Conservation (phyloP, 805 yeast genomes). For the Starmerella bacillaris region DNA sequence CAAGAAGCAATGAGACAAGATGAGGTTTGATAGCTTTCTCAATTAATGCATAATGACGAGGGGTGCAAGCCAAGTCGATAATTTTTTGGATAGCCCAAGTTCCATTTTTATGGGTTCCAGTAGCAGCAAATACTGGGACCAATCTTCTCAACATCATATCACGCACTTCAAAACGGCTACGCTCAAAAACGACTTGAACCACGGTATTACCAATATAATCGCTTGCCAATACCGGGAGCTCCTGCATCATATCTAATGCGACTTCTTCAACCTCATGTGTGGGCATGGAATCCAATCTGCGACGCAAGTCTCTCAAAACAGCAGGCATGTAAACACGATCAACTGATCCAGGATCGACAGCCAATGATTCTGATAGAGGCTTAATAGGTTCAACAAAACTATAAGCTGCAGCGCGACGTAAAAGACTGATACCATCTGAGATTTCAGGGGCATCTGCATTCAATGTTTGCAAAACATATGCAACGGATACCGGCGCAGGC, state of each 20-base stretch:
- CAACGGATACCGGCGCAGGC: constrained; percentile 16
- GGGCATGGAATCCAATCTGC: constrained; percentile 36
- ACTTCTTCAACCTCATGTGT: constrained; percentile 59
- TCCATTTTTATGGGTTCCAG: constrained; percentile 93
- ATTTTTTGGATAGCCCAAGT: constrained; percentile 99
- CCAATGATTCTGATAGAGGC: constrained; percentile 45
- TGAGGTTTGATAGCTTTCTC: constrained; percentile 58
- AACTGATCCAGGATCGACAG: constrained; percentile 18
- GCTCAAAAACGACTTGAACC: constrained; percentile 74
- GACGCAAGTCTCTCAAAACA: constrained; percentile 68
- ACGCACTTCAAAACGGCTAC: constrained; percentile 50
- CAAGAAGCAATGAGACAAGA: constrained; percentile 70
- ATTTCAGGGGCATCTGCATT: constrained; percentile 21
- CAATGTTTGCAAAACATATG: constrained; percentile 20
- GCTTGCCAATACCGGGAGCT: constrained; percentile 74
- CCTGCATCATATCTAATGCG: constrained; percentile 66
- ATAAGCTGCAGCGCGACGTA: constrained; percentile 20
- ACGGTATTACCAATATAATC: constrained; percentile 93
- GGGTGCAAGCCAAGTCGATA: constrained; percentile 53
- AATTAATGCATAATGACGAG: constrained; percentile 45
- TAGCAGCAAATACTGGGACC: constrained; percentile 65
- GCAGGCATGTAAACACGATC: constrained; percentile 73
- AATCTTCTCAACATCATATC: constrained; percentile 65
- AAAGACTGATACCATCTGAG: constrained; percentile 18
- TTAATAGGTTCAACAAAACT: constrained; percentile 29